phyloP scores from a whole-genome alignment of 108 stramenopile species.

The Chaetoceros tenuissimus region DNA sequence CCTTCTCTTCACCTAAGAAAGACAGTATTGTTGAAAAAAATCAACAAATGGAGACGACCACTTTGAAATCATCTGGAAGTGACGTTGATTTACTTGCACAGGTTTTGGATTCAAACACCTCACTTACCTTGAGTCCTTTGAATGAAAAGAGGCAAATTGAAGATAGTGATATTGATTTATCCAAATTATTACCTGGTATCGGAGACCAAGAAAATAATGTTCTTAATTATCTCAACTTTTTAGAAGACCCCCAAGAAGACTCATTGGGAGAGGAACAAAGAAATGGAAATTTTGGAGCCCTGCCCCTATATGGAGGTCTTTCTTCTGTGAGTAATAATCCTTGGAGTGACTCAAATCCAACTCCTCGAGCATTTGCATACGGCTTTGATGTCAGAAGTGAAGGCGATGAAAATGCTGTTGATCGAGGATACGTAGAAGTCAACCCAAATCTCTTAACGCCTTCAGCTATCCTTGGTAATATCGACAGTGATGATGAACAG shows the following conservation, averaged over 20 bases:
- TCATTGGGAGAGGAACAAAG: no score
- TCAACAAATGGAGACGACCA: neutral
- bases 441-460: conserved; percentile 16
- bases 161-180: neutral
- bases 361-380: neutral
- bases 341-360: neutral
- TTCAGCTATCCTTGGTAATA: conserved; percentile 14
- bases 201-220: neutral
- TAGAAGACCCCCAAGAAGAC: no score
- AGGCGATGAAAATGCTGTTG: conserved; percentile 8
- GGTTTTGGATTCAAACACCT: neutral
- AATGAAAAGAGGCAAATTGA: no score
- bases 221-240: neutral
- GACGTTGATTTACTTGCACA: neutral
- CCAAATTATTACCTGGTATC: neutral
- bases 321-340: neutral
- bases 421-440: neutral
- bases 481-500: conserved; percentile 9
- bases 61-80: no score
- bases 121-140: neutral
- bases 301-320: neutral
- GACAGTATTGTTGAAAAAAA: neutral
- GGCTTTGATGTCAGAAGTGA: neutral
- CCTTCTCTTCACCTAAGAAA: neutral
- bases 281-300: neutral